These are phyloP conservation scores for Monosporascus cannonballus DNA, from an alignment of 2,329 filamentous ascomycete genomes.

Conservation along the genomic window DNA sequence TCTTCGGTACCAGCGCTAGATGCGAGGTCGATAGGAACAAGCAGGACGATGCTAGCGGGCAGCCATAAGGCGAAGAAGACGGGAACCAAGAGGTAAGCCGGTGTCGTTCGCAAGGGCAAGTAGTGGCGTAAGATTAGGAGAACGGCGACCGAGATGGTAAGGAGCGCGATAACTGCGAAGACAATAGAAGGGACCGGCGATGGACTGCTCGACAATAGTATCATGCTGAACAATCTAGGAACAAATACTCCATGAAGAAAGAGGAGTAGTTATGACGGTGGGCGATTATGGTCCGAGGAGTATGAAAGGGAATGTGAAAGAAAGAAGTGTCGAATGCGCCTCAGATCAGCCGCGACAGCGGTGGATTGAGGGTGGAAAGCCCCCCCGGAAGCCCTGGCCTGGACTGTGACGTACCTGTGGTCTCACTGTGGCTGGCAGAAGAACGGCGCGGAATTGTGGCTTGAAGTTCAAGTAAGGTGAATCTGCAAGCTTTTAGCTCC, in stretches of 20 bases:
- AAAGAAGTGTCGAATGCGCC: no score
- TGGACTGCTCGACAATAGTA: constrained; percentile 43
- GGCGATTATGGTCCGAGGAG: no score
- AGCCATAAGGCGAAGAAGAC: constrained; percentile 95
- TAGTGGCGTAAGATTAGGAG: constrained; percentile 84
- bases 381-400: no score
- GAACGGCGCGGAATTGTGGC: no score
- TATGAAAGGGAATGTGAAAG: no score
- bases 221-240: constrained; percentile 38
- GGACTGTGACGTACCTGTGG: no score
- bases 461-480: no score
- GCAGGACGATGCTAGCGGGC: constrained; percentile 81
- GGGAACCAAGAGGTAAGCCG: constrained; percentile 81
- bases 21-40: constrained; percentile 93
- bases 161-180: constrained; percentile 67
- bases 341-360: no score
- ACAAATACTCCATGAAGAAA: constrained; percentile 33
- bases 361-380: no score
- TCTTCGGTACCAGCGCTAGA: constrained; percentile 73
- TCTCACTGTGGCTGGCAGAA: no score
- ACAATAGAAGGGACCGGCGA: constrained; percentile 72
- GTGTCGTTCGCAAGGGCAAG: constrained; percentile 83
- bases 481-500: no score
- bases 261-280: background rate
- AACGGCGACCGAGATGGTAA: constrained; percentile 68